Evolutionary conservation across 768 basidiomycete species (phyloP), one percentile per base, ranked within the genome.

Genomic region (Hemileccinum impolitum): DNA sequence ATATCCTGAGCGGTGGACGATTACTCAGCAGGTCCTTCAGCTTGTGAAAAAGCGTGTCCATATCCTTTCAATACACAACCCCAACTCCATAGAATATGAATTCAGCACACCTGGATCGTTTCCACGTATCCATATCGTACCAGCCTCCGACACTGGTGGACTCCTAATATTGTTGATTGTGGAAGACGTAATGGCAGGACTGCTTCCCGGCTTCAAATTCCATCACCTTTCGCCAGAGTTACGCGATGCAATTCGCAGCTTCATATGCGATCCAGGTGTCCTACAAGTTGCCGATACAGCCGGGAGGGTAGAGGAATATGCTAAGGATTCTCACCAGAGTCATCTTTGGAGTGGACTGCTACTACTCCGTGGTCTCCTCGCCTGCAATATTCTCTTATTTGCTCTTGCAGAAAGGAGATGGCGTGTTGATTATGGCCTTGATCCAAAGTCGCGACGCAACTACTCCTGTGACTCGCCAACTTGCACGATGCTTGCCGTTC

Each of bases 341-440:
- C 36, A 37, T 18, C 36, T 37, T 37, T 37, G 36, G 36, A 19
- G 8, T 19, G 36, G 36, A 19, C 39, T 69, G 8, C 51, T 70
- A 7, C 52, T 68, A 2, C 43, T 70, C 15, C 67, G 69, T 11
- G 69, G 69, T 2, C 57, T 70, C 18, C n/a, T 70, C 3, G 53
- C 58, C 12, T 55, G 48, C 8, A 64, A 60, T 1, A 58, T 65
- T 4, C 52, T 70, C 1, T 25, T 57, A 2, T 59, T 61, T 45
- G 57, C 54, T 8, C n/a, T n/a, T n/a, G n/a, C n/a, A 14, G 64
- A 69, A 8, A 49, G 61, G 17, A 54, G 67, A 31, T 71, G 67
- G 67, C 50, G 68, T 6, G 69, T 70, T 3, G 58, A 70, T 30
- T 70, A 63, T 52, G 68, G 68, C 4, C 60, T 61, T 1, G 3